Evolutionary conservation across 1,284 basidiomycete species (phyloP).

Genomic region (Ceratorhiza oryzae-sativae): DNA sequence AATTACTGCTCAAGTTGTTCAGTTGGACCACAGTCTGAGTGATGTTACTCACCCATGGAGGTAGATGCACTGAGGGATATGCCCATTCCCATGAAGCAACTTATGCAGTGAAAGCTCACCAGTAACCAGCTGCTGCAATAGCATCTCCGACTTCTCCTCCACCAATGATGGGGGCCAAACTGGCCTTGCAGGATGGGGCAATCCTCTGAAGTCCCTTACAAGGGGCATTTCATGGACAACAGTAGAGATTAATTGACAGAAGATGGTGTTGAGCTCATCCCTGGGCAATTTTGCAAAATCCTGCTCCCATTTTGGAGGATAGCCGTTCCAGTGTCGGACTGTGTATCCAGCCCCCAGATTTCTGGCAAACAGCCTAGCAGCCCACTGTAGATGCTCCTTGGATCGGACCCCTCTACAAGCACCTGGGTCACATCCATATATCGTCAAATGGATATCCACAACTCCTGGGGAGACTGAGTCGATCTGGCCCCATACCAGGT

Average conservation of each 20-base stretch:
- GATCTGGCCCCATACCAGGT: too few relatives aligned
- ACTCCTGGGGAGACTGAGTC: too few relatives aligned
- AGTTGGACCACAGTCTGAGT: too few relatives aligned
- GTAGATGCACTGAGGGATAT: neutral
- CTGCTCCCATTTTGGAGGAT: neutral
- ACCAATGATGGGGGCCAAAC: neutral
- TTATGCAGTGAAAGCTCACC: neutral
- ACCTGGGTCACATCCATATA: too few relatives aligned
- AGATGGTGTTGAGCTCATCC: neutral
- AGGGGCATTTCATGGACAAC: constrained; percentile 7
- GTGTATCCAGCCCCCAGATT: too few relatives aligned
- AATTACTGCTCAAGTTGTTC: too few relatives aligned
- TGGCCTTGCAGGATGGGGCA: neutral
- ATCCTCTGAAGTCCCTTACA: neutral
- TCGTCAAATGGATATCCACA: too few relatives aligned
- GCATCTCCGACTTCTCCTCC: neutral
- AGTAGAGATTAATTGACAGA: constrained; percentile 11
- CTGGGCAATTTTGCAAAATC: neutral
- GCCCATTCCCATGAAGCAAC: neutral
- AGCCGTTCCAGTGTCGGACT: neutral
- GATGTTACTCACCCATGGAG: constrained; percentile 20
- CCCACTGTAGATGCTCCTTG: too few relatives aligned
- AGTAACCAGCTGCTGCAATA: neutral
- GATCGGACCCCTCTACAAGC: too few relatives aligned
- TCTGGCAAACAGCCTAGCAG: too few relatives aligned